Percentiles rank a stretch among this genome's conserved stretches.
These are phyloP conservation scores for Carex cristatella DNA, from an alignment of 176 grass and related monocot species.

Conservation along the genomic window DNA sequence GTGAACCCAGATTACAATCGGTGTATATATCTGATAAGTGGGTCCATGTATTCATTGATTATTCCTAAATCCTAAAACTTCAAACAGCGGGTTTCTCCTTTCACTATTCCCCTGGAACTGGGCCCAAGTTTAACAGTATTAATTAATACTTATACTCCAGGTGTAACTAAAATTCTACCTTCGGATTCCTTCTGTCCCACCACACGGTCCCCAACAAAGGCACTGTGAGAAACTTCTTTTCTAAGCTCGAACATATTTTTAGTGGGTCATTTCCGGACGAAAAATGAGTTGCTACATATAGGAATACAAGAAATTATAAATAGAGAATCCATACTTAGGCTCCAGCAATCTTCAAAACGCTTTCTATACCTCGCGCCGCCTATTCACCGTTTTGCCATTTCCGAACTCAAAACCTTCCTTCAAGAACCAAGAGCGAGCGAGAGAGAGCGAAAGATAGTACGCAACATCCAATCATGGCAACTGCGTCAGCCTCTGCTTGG, in stretches of 20 bases:
- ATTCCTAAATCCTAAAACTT: neutral
- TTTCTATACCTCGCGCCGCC: conserved; percentile 12
- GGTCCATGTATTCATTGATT: neutral
- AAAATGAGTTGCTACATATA: neutral
- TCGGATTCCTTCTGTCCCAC: neutral
- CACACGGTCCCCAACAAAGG: neutral
- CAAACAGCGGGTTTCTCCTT: too few relatives aligned
- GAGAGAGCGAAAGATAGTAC: neutral
- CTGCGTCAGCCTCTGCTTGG: conserved; percentile 18
- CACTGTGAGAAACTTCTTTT: too few relatives aligned
- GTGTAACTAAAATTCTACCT: neutral
- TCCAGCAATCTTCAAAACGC: neutral
- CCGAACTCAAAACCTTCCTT: neutral
- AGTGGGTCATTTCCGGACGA: neutral
- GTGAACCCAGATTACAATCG: neutral
- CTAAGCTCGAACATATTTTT: neutral
- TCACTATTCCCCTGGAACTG: neutral
- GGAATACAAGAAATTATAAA: neutral
- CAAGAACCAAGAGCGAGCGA: neutral
- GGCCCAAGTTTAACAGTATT: neutral
- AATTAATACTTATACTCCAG: neutral
- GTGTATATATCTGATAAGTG: neutral
- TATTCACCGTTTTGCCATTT: conserved; percentile 5
- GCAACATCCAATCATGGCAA: conserved; percentile 9
- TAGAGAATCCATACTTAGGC: neutral